phyloP scores from a whole-genome alignment of 345 rosid genomes.

The Melaleuca quinquenervia region DNA sequence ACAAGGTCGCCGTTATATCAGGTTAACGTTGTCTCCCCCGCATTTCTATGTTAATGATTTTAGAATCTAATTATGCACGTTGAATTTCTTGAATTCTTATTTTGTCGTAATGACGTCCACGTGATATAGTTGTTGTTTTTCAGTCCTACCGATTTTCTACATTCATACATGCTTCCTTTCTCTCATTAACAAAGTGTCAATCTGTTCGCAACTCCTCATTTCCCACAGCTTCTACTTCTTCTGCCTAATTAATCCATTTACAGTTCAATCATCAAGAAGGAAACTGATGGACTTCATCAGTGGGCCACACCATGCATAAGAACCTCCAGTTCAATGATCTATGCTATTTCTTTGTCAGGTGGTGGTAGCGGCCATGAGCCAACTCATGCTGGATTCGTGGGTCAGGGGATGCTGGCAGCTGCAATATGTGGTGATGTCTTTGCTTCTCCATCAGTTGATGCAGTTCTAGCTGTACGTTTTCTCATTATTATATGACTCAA shows the following conservation, averaged over 20 bases:
- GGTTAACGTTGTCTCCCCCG: slow-evolving; percentile 23
- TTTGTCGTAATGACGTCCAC: background rate
- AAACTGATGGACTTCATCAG: background rate
- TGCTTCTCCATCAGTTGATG: slow-evolving; percentile 86
- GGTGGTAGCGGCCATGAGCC: slow-evolving; percentile 99
- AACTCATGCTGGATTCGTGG: slow-evolving; percentile 95
- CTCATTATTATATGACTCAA: background rate
- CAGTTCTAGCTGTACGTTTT: slow-evolving; percentile 73
- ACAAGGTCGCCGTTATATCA: slow-evolving; percentile 89
- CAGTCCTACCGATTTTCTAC: background rate
- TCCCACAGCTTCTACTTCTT: background rate
- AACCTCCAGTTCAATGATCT: background rate
- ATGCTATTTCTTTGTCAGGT: slow-evolving; percentile 24
- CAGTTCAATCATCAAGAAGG: background rate
- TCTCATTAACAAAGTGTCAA: background rate
- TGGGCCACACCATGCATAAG: background rate
- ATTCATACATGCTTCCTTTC: background rate
- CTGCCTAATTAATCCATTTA: background rate
- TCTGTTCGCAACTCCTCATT: background rate
- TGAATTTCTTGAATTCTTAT: background rate
- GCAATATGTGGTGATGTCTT: slow-evolving; percentile 95
- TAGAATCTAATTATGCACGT: background rate
- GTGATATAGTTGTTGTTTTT: background rate
- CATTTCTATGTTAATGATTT: background rate
- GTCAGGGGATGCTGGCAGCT: slow-evolving; percentile 98